A percentile compares a stretch with the other conserved stretches of the same genome.
Evolutionary conservation across 1,139 yeast species (phyloP).

Genomic region (Geotrichum aggregatum): DNA sequence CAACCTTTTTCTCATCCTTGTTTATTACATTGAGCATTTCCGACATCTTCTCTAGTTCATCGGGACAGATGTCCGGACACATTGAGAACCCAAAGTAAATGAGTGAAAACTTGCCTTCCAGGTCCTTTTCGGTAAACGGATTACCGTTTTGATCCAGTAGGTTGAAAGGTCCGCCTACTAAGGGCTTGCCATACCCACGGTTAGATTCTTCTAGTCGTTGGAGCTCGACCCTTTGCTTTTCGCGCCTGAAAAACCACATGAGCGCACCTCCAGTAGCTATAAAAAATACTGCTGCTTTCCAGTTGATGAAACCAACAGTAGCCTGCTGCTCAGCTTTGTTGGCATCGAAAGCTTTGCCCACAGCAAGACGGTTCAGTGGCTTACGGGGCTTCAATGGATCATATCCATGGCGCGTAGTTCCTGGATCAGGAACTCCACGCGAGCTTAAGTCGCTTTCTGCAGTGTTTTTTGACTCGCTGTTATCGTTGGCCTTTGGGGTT

Average conservation of each 20-base stretch:
- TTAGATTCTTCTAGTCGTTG: conserved; percentile 78
- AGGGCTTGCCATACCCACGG: conserved; percentile 85
- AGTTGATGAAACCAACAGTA: conserved; percentile 68
- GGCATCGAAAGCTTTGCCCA: conserved; percentile 43
- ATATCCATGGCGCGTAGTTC: conserved; percentile 31
- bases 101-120: conserved; percentile 72
- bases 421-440: conserved; percentile 25
- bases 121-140: conserved; percentile 67
- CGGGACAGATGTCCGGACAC: conserved; percentile 98
- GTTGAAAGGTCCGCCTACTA: conserved; percentile 85
- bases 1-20: conserved; percentile 45
- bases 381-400: conserved; percentile 39
- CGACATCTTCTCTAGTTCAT: conserved; percentile 87
- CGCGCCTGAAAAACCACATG: conserved; percentile 64
- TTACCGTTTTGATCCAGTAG: conserved; percentile 67
- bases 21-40: conserved; percentile 61
- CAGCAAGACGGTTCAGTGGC: conserved; percentile 51
- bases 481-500: conserved; percentile 2
- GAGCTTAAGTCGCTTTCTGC: neutral
- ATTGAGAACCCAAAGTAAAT: conserved; percentile 92
- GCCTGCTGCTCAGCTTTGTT: conserved; percentile 35
- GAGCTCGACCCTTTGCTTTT: conserved; percentile 66
- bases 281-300: conserved; percentile 75
- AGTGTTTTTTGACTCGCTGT: neutral
- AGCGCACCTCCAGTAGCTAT: conserved; percentile 64